Conservation (phyloP, 2,329 filamentous ascomycete species). For the Exophiala calicioides region DNA sequence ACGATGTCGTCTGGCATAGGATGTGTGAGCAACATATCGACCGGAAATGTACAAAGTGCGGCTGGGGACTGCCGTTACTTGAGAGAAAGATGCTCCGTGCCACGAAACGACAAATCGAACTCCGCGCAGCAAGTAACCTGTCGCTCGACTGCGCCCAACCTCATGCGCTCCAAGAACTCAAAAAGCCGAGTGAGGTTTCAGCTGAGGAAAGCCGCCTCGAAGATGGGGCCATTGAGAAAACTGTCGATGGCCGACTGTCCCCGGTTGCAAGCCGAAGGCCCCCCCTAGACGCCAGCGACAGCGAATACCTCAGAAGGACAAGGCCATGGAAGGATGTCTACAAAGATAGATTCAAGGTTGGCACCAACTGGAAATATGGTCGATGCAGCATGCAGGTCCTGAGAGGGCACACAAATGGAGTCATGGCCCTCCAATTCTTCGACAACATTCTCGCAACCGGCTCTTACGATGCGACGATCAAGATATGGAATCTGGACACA, state of each 20-base stretch:
- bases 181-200: too few species aligned
- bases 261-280: slow-evolving; percentile 16
- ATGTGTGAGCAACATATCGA: slow-evolving; percentile 99
- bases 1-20: slow-evolving; percentile 95
- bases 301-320: slow-evolving; percentile 21
- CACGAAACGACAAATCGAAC: slow-evolving; percentile 80
- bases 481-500: slow-evolving; percentile 92
- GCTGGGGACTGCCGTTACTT: slow-evolving; percentile 87
- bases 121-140: slow-evolving; percentile 61
- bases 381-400: slow-evolving; percentile 82
- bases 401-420: slow-evolving; percentile 83
- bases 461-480: slow-evolving; percentile 92
- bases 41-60: slow-evolving; percentile 89
- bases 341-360: slow-evolving; percentile 90
- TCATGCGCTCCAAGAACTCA: too few species aligned
- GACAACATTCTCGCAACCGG: slow-evolving; percentile 90
- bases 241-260: slow-evolving; percentile 15
- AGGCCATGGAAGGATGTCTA: slow-evolving; percentile 97
- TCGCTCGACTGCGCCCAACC: slow-evolving; percentile 56
- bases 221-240: slow-evolving; percentile 15
- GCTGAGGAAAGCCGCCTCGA: slow-evolving; percentile 19
- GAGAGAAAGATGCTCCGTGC: slow-evolving; percentile 85
- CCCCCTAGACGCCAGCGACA: slow-evolving; percentile 7
- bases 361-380: slow-evolving; percentile 96
- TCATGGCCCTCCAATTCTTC: slow-evolving; percentile 78